Percentiles rank a stretch among this genome's conserved stretches.
Evolutionary conservation across 306 rosid species (phyloP).

Genomic region (Quercus glauca): DNA sequence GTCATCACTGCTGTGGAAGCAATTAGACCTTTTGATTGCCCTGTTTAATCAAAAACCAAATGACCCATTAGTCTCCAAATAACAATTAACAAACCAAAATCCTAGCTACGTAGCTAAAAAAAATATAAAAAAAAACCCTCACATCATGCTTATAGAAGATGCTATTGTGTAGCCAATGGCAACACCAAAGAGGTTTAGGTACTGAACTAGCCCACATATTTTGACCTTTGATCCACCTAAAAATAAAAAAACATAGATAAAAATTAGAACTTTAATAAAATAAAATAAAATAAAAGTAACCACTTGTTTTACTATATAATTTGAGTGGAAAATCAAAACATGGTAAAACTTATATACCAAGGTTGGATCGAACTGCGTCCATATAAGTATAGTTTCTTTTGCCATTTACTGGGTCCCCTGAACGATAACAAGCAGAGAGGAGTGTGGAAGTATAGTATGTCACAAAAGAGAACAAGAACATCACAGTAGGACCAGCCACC

Average conservation of each 20-base stretch:
- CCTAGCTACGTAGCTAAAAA: too few relatives aligned
- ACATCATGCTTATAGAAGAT: slow-evolving; percentile 79
- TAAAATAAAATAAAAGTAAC: not conserved
- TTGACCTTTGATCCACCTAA: slow-evolving; percentile 63
- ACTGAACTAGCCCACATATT: slow-evolving; percentile 77
- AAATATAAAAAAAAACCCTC: slow-evolving; percentile 19
- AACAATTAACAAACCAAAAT: not conserved
- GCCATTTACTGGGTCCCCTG: slow-evolving; percentile 63
- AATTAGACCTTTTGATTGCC: slow-evolving; percentile 73
- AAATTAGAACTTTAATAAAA: not conserved
- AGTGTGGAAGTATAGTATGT: slow-evolving; percentile 79
- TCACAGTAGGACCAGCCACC: slow-evolving; percentile 75
- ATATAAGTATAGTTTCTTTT: slow-evolving; percentile 86
- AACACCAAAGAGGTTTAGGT: slow-evolving; percentile 64
- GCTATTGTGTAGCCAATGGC: slow-evolving; percentile 86
- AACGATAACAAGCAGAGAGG: slow-evolving; percentile 70
- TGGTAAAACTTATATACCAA: slow-evolving; percentile 37
- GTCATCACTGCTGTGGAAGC: slow-evolving; percentile 60
- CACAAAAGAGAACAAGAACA: slow-evolving; percentile 71
- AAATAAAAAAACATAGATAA: slow-evolving; percentile 2
- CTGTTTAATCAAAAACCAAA: slow-evolving; percentile 39
- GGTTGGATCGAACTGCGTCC: slow-evolving; percentile 67
- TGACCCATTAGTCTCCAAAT: slow-evolving; percentile 7
- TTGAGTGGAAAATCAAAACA: not conserved
- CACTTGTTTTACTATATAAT: not conserved